A percentile compares a stretch with the other conserved stretches of the same genome.
Conservation (phyloP, 2,329 filamentous ascomycete species). For the Sporothrix luriei region DNA sequence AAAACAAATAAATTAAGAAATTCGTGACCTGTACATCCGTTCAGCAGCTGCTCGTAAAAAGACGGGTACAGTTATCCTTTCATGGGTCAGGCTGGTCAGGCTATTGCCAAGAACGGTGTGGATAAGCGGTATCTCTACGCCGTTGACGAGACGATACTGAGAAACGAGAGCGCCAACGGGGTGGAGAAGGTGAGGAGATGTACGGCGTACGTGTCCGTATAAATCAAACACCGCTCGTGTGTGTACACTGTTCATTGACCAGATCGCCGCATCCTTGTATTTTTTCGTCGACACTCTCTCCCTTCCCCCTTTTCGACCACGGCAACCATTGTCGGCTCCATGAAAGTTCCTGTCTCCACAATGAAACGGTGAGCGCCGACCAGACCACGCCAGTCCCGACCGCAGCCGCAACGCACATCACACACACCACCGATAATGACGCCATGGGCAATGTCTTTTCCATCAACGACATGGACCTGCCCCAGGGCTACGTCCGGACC, state of each 20-base stretch:
- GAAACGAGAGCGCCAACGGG: neutral
- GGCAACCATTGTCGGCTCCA: neutral
- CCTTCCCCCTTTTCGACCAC: neutral
- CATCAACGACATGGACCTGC: slow-evolving; percentile 28
- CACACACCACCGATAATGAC: slow-evolving; percentile 21
- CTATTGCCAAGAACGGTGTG: neutral
- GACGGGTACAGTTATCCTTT: slow-evolving; percentile 4
- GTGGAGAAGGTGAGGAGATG: neutral
- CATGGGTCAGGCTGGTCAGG: neutral
- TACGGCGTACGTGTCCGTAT: too few species aligned
- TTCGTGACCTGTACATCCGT: too few species aligned
- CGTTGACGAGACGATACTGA: neutral
- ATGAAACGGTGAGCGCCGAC: neutral
- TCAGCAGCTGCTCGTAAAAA: too few species aligned
- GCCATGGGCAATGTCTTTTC: slow-evolving; percentile 27
- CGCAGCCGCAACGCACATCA: neutral
- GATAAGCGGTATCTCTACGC: neutral
- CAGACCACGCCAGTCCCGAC: neutral
- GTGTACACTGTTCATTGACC: neutral
- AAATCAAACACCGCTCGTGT: too few species aligned
- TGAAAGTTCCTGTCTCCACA: neutral
- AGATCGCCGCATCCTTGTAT: too few species aligned
- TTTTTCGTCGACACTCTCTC: too few species aligned
- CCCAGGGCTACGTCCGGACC: slow-evolving; percentile 32
- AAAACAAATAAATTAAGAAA: too few species aligned